Conservation (phyloP, 2,329 filamentous ascomycete genomes). For the Ophiocordyceps camponoti-leonardi region DNA sequence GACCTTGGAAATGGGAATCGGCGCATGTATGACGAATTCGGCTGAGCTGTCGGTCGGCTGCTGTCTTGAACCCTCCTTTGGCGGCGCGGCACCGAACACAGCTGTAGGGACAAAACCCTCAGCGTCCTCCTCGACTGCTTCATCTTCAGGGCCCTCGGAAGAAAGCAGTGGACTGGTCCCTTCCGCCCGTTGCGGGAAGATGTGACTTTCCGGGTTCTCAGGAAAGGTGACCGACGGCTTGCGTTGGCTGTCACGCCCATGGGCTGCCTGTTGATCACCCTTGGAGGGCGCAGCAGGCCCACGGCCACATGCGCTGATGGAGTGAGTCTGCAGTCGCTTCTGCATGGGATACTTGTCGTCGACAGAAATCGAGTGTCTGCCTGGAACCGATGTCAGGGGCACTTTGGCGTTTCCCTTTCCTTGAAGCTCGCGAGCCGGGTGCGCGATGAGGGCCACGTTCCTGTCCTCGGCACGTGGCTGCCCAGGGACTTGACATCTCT, state of each 20-base stretch:
- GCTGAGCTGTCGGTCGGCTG: background rate
- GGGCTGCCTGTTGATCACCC: background rate
- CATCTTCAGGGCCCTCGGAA: background rate
- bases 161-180: background rate
- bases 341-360: conserved; percentile 1
- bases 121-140: background rate
- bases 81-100: background rate
- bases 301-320: background rate
- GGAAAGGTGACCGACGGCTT: background rate
- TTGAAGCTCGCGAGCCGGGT: background rate
- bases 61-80: background rate
- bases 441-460: background rate
- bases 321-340: background rate
- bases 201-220: background rate
- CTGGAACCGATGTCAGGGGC: background rate
- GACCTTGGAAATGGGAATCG: conserved; percentile 7
- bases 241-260: background rate
- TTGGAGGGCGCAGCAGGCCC: too few relatives aligned
- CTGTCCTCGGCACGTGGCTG: background rate
- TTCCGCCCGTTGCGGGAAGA: background rate
- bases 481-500: background rate
- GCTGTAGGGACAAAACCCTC: background rate
- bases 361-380: background rate
- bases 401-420: background rate
- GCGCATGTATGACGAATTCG: conserved; percentile 1